Evolutionary conservation across 495 filamentous ascomycete species (phyloP), one percentile per base, ranked within the genome.

Genomic region (Hypoxylon lenormandii): DNA sequence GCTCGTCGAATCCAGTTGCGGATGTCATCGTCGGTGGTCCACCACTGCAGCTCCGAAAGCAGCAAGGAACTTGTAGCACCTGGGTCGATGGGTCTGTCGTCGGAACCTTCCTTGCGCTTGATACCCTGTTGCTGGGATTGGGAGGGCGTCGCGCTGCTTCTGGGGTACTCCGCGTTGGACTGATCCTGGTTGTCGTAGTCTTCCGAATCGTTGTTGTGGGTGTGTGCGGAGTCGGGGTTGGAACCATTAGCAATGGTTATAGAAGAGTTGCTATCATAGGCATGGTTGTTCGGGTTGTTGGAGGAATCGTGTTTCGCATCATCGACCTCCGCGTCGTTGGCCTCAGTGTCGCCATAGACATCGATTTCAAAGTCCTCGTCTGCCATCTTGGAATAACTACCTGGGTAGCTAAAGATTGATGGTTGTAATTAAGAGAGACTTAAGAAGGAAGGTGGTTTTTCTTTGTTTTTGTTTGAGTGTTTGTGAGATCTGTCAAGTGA

Each of bases 331-430:
- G 74, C 75, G 53, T 81, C 83, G 45, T 86, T 80, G 42, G 76
- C 74, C 23, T 83, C 78, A 60, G 89, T 88, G 76, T 97, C 91
- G 66, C 92, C 94, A 77, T 97, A 97, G 80, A 97, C 93, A 78
- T 98, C 96, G 85, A 97, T 96, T 77, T 98, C 95, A 84, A 97
- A 98, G 74, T 96, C 93, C 79, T 95, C 91, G 80, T 96, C 91
- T 70, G 91, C 91, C 91, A 94, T 94, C 62, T 72, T 85, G 81
- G 70, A 46, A 55, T 55, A 66, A 42, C 45, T 58, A 28, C 42
- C 33, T 28, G 40, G 48, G 38, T 67, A 65, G 46, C 52, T 70
- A 70, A 72, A 74, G 60, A 75, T 33, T 66, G 73, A 66, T 69
- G 73, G 62, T 69, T 42, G 66, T 42, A 37, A 68, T 74, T 72